phyloP scores from a whole-genome alignment of 805 yeast genomes.

The Monosporozyma aquatica region DNA sequence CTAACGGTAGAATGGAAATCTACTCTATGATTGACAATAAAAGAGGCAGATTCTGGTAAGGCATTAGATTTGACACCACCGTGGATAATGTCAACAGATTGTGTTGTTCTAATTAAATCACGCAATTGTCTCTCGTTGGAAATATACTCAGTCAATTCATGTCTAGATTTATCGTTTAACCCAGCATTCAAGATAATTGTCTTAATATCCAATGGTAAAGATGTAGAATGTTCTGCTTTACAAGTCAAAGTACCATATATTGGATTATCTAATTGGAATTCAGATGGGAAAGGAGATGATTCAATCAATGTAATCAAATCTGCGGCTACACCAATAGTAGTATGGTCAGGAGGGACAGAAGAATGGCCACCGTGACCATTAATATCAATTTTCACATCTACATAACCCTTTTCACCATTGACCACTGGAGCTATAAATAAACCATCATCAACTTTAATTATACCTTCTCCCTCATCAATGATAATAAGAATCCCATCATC shows the following conservation, averaged over 20 bases:
- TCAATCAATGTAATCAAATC: conserved; percentile 52
- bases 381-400: conserved; percentile 43
- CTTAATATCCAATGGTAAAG: conserved; percentile 17
- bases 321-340: conserved; percentile 66
- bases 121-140: conserved; percentile 14
- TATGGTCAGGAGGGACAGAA: conserved; percentile 73
- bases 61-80: conserved; percentile 78
- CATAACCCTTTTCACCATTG: conserved; percentile 54
- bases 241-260: conserved; percentile 49
- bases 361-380: conserved; percentile 72
- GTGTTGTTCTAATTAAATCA: conserved; percentile 50
- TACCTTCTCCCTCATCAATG: conserved; percentile 58
- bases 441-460: conserved; percentile 33
- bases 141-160: conserved; percentile 25
- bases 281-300: conserved; percentile 34
- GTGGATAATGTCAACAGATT: conserved; percentile 53
- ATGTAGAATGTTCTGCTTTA: conserved; percentile 41
- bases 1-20: conserved; percentile 45
- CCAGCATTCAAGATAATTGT: conserved; percentile 30
- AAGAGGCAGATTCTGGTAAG: conserved; percentile 52
- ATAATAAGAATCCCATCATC: conserved; percentile 48
- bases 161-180: conserved; percentile 26
- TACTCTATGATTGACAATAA: conserved; percentile 56
- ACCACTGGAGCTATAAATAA: conserved; percentile 45
- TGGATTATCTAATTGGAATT: conserved; percentile 49